These are phyloP conservation scores for Phanerochaete carnosa DNA, from an alignment of 768 basidiomycete genomes.

Conservation along the genomic window DNA sequence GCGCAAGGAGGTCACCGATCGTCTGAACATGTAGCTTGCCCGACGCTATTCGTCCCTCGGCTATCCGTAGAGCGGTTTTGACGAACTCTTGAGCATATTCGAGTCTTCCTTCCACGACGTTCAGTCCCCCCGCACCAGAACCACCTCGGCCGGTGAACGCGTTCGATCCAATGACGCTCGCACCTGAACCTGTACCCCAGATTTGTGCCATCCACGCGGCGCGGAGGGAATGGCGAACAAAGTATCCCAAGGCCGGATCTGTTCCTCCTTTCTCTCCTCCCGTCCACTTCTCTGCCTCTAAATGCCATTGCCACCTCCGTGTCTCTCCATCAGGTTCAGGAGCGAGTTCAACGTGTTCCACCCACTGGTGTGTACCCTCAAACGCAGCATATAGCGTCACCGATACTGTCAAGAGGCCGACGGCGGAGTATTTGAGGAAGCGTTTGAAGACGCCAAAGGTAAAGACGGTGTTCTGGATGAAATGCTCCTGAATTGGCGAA, in stretches of 20 bases:
- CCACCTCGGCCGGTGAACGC: conserved; percentile 31
- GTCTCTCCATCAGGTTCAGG: conserved; percentile 50
- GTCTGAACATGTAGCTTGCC: conserved; percentile 48
- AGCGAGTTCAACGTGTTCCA: conserved; percentile 52
- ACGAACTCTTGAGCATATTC: conserved; percentile 54
- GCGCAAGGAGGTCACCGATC: conserved; percentile 48
- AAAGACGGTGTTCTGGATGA: conserved; percentile 32
- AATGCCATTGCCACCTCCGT: conserved; percentile 65
- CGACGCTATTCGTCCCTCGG: conserved; percentile 35
- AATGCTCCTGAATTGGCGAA: conserved; percentile 26
- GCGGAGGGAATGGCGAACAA: conserved; percentile 58
- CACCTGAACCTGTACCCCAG: conserved; percentile 51
- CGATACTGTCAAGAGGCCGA: conserved; percentile 42
- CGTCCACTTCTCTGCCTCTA: conserved; percentile 60
- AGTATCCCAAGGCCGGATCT: conserved; percentile 64
- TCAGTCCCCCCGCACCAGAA: conserved; percentile 33
- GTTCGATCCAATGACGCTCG: conserved; percentile 36
- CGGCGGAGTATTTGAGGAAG: conserved; percentile 46
- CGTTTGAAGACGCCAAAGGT: conserved; percentile 44
- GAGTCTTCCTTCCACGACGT: conserved; percentile 52
- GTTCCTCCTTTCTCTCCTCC: conserved; percentile 54
- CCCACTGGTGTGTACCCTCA: conserved; percentile 59
- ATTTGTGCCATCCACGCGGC: conserved; percentile 71
- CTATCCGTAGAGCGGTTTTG: conserved; percentile 43
- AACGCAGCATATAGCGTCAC: conserved; percentile 45